A percentile compares a stretch with the other conserved stretches of the same genome.
phyloP scores from a whole-genome alignment of 2,329 filamentous ascomycete species.

The Scedosporium minutisporum region DNA sequence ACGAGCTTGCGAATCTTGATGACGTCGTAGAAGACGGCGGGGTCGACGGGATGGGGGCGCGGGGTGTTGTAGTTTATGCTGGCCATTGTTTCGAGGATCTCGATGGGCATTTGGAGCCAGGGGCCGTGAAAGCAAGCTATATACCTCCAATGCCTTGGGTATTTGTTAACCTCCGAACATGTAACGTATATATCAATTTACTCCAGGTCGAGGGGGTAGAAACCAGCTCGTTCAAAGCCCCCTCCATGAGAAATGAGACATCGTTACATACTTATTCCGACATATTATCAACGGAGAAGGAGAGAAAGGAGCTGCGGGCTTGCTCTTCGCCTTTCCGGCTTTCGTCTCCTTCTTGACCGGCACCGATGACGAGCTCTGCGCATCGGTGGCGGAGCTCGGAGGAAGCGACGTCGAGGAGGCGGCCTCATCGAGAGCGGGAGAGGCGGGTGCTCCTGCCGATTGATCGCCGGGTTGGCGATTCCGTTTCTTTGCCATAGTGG shows the following conservation, averaged over 20 bases:
- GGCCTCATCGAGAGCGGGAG: neutral
- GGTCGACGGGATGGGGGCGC: constrained; percentile 67
- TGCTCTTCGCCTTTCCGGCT: neutral
- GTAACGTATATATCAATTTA: neutral
- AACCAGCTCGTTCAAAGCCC: neutral
- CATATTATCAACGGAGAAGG: constrained; percentile 5
- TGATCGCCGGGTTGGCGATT: neutral
- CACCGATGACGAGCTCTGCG: neutral
- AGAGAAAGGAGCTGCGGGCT: neutral
- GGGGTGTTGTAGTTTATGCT: constrained; percentile 72
- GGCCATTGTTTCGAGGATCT: constrained; percentile 69
- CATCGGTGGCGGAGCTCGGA: neutral
- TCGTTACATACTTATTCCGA: constrained; percentile 4
- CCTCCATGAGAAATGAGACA: neutral
- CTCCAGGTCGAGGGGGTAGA: neutral
- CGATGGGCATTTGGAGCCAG: constrained; percentile 71
- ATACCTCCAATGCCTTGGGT: constrained; percentile 67
- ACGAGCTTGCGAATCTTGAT: constrained; percentile 73
- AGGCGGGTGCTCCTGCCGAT: neutral
- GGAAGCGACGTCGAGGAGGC: neutral
- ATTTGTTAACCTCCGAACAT: neutral
- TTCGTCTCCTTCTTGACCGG: constrained; percentile 1
- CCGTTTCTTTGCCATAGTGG: neutral
- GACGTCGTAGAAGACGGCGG: constrained; percentile 72
- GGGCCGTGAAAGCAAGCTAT: constrained; percentile 77